These are phyloP conservation scores for Blastomyces parvus DNA, from an alignment of 2,329 filamentous ascomycete species.

Conservation along the genomic window DNA sequence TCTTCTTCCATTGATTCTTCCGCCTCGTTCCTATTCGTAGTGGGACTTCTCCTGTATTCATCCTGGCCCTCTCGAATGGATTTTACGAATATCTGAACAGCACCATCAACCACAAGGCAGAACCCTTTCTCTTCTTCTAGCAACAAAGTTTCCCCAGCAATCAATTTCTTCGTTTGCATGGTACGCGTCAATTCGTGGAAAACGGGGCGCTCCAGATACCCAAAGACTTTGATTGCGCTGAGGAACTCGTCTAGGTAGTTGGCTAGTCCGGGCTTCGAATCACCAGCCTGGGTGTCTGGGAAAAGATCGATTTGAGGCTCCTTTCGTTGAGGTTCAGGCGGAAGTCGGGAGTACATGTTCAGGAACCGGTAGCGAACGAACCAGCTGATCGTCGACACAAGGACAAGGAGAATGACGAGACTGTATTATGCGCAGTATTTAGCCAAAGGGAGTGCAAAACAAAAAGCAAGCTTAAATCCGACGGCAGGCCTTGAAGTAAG, in stretches of 20 bases:
- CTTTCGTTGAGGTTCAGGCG: constrained; percentile 89
- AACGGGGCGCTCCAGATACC: constrained; percentile 88
- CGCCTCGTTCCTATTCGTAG: constrained; percentile 34
- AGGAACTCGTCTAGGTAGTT: constrained; percentile 97
- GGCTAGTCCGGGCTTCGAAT: constrained; percentile 80
- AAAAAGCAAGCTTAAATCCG: too few species aligned
- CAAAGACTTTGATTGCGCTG: constrained; percentile 98
- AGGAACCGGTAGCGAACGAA: constrained; percentile 90
- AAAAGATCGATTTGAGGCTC: constrained; percentile 93
- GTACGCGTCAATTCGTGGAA: constrained; percentile 96
- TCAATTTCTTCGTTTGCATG: constrained; percentile 95
- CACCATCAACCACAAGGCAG: constrained; percentile 88
- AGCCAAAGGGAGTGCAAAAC: not conserved
- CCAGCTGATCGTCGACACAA: constrained; percentile 84
- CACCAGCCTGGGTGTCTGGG: constrained; percentile 81
- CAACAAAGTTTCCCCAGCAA: constrained; percentile 89
- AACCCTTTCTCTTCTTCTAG: constrained; percentile 97
- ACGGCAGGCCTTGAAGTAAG: not conserved
- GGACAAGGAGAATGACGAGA: constrained; percentile 63
- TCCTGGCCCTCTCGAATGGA: constrained; percentile 50
- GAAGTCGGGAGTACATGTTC: constrained; percentile 91
- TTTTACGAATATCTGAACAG: constrained; percentile 97
- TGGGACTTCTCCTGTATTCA: constrained; percentile 24
- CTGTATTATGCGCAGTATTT: constrained; percentile 30
- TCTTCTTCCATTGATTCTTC: constrained; percentile 33